Conservation (phyloP, 139 green algal genomes). For the Chara braunii region DNA sequence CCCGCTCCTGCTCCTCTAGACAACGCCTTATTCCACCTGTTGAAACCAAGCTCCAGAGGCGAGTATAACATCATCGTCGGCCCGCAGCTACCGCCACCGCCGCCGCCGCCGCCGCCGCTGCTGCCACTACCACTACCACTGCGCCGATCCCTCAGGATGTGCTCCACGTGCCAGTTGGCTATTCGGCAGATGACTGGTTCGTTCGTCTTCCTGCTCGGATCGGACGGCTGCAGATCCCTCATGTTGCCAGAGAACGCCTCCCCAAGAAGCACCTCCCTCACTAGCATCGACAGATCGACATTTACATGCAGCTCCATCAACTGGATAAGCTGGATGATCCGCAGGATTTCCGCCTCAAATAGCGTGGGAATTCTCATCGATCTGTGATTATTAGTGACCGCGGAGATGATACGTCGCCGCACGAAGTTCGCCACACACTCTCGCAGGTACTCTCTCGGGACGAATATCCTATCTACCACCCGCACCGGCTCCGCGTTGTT, state of each 20-base stretch:
- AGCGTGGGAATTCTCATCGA: neutral
- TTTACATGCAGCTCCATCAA: constrained; percentile 22
- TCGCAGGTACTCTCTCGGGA: constrained; percentile 27
- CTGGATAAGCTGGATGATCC: constrained; percentile 5
- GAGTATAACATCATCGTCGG: constrained; percentile 9
- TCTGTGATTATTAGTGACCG: constrained; percentile 6
- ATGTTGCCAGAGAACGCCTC: constrained; percentile 15
- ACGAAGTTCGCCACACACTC: constrained; percentile 10
- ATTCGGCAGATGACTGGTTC: too few relatives aligned
- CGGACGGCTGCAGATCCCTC: constrained; percentile 3
- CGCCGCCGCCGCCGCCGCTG: neutral
- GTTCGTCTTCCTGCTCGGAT: neutral
- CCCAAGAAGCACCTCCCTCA: constrained; percentile 23
- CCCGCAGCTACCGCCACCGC: neutral
- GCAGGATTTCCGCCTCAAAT: constrained; percentile 10
- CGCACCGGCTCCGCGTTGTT: constrained; percentile 11
- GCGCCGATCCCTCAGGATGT: too few relatives aligned
- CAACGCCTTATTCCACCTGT: neutral
- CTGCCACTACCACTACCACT: too few relatives aligned
- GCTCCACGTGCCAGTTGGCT: too few relatives aligned
- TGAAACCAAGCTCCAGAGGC: constrained; percentile 7
- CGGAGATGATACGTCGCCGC: neutral
- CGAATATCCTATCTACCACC: constrained; percentile 10
- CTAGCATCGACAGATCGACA: constrained; percentile 7
- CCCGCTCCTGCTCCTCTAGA: neutral